These are phyloP conservation scores for Talaromyces sp. DNA, from an alignment of 2,329 filamentous ascomycete genomes.

Conservation along the genomic window DNA sequence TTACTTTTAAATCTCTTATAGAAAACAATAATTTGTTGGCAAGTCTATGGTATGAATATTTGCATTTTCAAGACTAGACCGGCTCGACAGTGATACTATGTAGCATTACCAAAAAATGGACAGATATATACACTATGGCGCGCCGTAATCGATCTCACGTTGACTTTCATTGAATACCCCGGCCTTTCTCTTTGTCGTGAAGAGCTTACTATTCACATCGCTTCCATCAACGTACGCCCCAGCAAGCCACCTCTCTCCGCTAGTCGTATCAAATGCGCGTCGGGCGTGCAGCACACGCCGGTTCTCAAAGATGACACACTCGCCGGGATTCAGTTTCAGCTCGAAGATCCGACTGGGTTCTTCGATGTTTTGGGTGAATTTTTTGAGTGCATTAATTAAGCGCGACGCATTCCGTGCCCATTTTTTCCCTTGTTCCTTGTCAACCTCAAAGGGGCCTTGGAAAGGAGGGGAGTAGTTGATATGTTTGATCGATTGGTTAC, in stretches of 20 bases:
- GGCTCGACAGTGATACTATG: not conserved
- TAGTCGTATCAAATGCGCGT: slow-evolving; percentile 61
- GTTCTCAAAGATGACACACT: slow-evolving; percentile 94
- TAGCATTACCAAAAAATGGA: not conserved
- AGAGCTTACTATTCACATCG: slow-evolving; percentile 40
- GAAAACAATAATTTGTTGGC: not conserved
- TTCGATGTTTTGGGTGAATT: slow-evolving; percentile 61
- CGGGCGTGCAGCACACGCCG: slow-evolving; percentile 79
- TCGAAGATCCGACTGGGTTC: slow-evolving; percentile 58
- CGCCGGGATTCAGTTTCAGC: slow-evolving; percentile 70
- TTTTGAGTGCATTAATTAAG: slow-evolving; percentile 43
- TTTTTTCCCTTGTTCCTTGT: not conserved
- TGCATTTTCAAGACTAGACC: not conserved
- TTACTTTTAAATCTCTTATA: not conserved
- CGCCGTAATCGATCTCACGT: not conserved
- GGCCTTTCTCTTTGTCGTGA: slow-evolving; percentile 7
- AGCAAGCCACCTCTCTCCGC: slow-evolving; percentile 73
- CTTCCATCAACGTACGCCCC: slow-evolving; percentile 77
- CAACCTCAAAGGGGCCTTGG: slow-evolving; percentile 53
- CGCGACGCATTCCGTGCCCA: slow-evolving; percentile 21
- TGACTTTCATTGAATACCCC: not conserved
- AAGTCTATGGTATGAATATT: not conserved
- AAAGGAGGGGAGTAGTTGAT: slow-evolving; percentile 78
- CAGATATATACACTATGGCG: not conserved
- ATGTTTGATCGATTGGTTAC: slow-evolving; percentile 27